Conservation (phyloP, 2,329 filamentous ascomycete genomes). For the Cylindrodendrum hubeiense region DNA sequence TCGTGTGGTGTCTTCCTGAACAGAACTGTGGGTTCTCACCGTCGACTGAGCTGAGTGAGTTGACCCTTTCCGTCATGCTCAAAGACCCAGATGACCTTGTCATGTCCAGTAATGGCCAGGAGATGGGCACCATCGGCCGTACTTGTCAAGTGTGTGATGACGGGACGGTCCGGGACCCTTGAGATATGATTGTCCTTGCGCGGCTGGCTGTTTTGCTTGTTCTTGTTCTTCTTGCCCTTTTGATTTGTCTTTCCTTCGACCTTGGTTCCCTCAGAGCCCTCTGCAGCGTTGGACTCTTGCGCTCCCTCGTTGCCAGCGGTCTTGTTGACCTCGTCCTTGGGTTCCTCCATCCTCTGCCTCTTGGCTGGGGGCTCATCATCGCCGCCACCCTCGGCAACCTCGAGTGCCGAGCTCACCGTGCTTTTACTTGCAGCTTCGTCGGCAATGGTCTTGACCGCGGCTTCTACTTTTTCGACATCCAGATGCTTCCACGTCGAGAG, state of each 20-base stretch:
- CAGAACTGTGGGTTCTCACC: slow-evolving; percentile 61
- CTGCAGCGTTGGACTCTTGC: slow-evolving; percentile 17
- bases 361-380: slow-evolving; percentile 51
- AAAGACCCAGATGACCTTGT: slow-evolving; percentile 91
- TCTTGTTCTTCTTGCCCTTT: slow-evolving; percentile 47
- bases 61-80: slow-evolving; percentile 71
- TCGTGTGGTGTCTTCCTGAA: neutral
- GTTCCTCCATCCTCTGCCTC: slow-evolving; percentile 48
- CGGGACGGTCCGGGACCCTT: slow-evolving; percentile 64
- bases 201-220: slow-evolving; percentile 43
- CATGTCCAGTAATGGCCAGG: slow-evolving; percentile 86
- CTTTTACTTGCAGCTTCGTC: slow-evolving; percentile 26
- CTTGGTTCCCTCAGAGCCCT: slow-evolving; percentile 22
- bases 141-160: slow-evolving; percentile 76
- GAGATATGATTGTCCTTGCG: slow-evolving; percentile 40
- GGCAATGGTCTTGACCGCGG: slow-evolving; percentile 41
- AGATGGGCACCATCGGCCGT: slow-evolving; percentile 76
- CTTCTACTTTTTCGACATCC: slow-evolving; percentile 51
- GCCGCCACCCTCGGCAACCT: slow-evolving; percentile 30
- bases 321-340: slow-evolving; percentile 35
- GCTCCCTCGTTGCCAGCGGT: slow-evolving; percentile 36
- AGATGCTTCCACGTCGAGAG: slow-evolving; percentile 73
- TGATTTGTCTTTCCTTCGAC: slow-evolving; percentile 38
- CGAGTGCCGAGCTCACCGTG: slow-evolving; percentile 16
- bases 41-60: slow-evolving; percentile 77